phyloP scores from a whole-genome alignment of 371 early-diverging fungal species.

The Mortierella sp. region DNA sequence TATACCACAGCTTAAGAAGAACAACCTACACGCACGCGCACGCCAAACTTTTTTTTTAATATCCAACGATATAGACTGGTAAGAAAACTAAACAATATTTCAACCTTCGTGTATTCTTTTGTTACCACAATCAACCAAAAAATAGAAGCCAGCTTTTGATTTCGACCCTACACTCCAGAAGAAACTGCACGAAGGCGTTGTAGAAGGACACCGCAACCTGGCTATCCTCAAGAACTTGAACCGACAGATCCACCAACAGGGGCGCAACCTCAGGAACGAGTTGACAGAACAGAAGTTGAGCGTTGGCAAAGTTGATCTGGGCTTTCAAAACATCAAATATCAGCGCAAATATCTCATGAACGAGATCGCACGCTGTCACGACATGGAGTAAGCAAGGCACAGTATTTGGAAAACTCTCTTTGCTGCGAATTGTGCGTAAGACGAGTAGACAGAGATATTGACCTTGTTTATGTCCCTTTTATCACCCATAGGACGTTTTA shows the following conservation, averaged over 20 bases:
- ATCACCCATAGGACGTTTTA: conserved; percentile 37
- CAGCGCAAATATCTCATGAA: conserved; percentile 54
- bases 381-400: conserved; percentile 42
- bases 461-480: neutral
- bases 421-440: too few relatives aligned
- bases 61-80: neutral
- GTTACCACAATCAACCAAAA: neutral
- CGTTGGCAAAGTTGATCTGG: conserved; percentile 48
- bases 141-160: neutral
- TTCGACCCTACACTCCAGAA: conserved; percentile 1
- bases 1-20: too few relatives aligned
- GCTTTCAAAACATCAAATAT: conserved; percentile 52
- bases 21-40: neutral
- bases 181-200: conserved; percentile 6
- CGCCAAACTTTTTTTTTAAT: neutral
- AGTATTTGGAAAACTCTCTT: neutral
- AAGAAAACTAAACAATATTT: neutral
- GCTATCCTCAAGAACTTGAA: conserved; percentile 42
- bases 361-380: conserved; percentile 57
- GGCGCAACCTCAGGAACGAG: conserved; percentile 44
- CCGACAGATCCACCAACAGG: conserved; percentile 43
- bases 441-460: neutral
- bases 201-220: conserved; percentile 22
- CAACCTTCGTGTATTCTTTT: neutral
- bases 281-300: conserved; percentile 43